Base-by-base conservation (phyloP, 257 asterid species). In the Coffea canephora region DNA sequence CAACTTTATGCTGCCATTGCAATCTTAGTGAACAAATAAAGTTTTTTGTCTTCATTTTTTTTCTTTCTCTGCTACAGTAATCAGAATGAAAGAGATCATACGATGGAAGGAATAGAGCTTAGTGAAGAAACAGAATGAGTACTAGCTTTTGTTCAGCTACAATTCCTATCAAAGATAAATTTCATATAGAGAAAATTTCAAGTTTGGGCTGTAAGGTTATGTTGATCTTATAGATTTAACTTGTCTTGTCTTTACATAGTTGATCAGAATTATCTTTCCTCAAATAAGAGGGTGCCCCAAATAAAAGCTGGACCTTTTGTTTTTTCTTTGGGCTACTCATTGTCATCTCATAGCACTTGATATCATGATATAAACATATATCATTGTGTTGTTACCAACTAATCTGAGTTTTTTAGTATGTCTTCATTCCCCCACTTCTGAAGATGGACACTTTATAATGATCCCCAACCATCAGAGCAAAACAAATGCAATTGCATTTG, bases 401-500 rank as follows among this genome's bases (percentile, higher is more conserved):
- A 54, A 0, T 23, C 25, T n/a, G 48, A 75, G 7, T 21, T 31
- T 39, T n/a, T 61, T 76, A 6, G 57, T 27, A 66, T 66, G 43
- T 66, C 70, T 2, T 21, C 34, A 61, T 8, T 43, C 19, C 48
- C 8, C 46, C 16, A n/a, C 76, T 34, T 59, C 12, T 41, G 15
- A 34, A 19, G 46, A 61, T 71, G 65, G 31, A 34, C 46, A 61
- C 16, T 41, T 39, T 78, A 31, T 34, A 5, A 50, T 4, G 57
- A 36, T 18, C n/a, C 23, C 31, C 75, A 46, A 64, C 45, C 12
- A 27, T 39, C 36, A 46, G 48, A 76, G 41, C n/a, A 48, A 64
- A 25, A 46, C 83, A 25, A 65, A n/a, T 50, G 43, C 72, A 65
- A 19, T 15, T 66, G 16, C 59, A 79, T 18, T 73, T 41, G 48